Evolutionary conservation across 768 basidiomycete genomes (phyloP).

Genomic region (Cystobasidiopsis lactophilus): DNA sequence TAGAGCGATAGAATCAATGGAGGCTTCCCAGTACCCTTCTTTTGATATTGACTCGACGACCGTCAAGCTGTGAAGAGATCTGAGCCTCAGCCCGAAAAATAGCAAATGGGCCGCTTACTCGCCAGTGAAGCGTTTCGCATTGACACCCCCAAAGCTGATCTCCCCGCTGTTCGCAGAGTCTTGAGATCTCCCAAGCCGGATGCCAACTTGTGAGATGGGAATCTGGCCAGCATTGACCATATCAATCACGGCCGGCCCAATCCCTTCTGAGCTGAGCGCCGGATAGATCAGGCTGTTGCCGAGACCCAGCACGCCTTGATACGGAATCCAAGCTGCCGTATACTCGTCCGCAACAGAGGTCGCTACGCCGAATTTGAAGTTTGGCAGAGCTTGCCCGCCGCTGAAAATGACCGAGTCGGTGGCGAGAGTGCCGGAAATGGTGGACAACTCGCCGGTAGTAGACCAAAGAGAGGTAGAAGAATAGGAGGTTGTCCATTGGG

Average conservation of each 20-base stretch:
- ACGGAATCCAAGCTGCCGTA: not conserved
- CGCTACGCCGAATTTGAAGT: not conserved
- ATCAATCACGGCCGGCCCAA: not conserved
- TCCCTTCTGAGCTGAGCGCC: not conserved
- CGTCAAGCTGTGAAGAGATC: not conserved
- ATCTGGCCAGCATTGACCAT: not conserved
- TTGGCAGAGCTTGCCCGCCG: not conserved
- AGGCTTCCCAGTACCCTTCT: not conserved
- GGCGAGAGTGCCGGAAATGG: not conserved
- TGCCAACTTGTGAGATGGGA: not conserved
- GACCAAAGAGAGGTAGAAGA: not conserved
- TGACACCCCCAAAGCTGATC: not conserved
- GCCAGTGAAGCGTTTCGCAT: too few species aligned
- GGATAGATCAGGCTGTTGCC: not conserved
- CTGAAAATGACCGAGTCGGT: not conserved
- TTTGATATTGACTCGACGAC: not conserved
- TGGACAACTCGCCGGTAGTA: not conserved
- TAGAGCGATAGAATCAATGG: not conserved
- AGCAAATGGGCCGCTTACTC: too few species aligned
- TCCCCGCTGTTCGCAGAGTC: not conserved
- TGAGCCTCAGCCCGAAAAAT: too few species aligned
- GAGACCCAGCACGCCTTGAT: not conserved
- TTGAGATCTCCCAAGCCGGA: not conserved
- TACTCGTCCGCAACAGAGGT: not conserved
- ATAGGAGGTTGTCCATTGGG: not conserved